Evolutionary conservation across 129 eudicot species (phyloP).

Genomic region (Gnaphalium uliginosum): DNA sequence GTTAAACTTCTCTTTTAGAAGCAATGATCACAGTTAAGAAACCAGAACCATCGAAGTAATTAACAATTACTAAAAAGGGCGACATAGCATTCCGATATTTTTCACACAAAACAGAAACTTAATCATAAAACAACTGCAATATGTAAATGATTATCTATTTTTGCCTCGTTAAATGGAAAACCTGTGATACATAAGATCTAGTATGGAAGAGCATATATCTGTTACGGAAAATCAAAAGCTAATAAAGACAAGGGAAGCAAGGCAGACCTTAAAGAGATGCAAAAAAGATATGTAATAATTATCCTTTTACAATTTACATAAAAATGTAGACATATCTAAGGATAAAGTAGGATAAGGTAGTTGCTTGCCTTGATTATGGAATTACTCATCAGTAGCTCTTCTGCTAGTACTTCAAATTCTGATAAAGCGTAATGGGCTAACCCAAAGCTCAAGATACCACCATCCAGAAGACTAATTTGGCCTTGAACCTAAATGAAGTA

Average conservation of each 20-base stretch:
- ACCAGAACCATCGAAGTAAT: slow-evolving; percentile 6
- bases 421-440: slow-evolving; percentile 87
- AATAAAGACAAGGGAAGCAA: not conserved
- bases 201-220: not conserved
- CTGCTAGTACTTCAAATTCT: slow-evolving; percentile 95
- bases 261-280: slow-evolving; percentile 10
- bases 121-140: not conserved
- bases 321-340: not conserved
- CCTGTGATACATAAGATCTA: not conserved
- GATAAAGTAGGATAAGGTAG: slow-evolving; percentile 9
- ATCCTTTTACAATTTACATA: slow-evolving; percentile 12
- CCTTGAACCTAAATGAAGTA: slow-evolving; percentile 74
- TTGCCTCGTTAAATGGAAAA: not conserved
- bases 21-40: slow-evolving; percentile 9
- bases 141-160: not conserved
- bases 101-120: slow-evolving; percentile 1
- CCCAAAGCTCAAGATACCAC: slow-evolving; percentile 91
- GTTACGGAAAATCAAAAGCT: not conserved
- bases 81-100: not conserved
- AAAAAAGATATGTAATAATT: not conserved
- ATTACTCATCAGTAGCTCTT: slow-evolving; percentile 96
- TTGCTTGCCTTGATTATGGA: slow-evolving; percentile 72
- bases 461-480: slow-evolving; percentile 77
- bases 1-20: not conserved
- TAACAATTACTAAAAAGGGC: not conserved